phyloP scores from a whole-genome alignment of 2,329 filamentous ascomycete genomes.

The Penicillium sp. region DNA sequence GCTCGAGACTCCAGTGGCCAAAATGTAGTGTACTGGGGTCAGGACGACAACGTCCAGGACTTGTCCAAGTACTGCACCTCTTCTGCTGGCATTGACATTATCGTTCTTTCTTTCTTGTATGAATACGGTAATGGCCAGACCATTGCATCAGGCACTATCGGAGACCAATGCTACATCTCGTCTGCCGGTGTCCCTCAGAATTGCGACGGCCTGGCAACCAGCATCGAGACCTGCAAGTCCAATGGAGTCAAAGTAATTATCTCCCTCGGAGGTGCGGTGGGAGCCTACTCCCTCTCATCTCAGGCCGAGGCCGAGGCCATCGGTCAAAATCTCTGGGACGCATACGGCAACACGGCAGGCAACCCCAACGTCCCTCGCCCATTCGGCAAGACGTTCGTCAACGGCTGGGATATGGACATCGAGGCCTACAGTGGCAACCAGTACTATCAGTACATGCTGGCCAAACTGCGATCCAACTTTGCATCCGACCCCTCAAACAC shows the following conservation, averaged over 20 bases:
- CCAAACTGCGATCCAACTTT: constrained; percentile 37
- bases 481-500: constrained; percentile 35
- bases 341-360: constrained; percentile 45
- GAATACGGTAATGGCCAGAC: constrained; percentile 38
- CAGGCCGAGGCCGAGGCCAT: constrained; percentile 45
- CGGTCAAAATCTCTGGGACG: constrained; percentile 46
- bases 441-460: constrained; percentile 35
- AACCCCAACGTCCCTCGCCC: constrained; percentile 39
- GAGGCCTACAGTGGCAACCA: constrained; percentile 43
- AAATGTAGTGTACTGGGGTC: constrained; percentile 40
- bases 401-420: constrained; percentile 58
- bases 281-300: constrained; percentile 38
- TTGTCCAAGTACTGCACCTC: constrained; percentile 40
- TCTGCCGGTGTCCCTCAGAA: constrained; percentile 15
- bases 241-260: constrained; percentile 51
- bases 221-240: constrained; percentile 49
- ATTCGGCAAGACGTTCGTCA: constrained; percentile 40
- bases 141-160: constrained; percentile 46
- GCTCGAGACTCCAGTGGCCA: constrained; percentile 18
- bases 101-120: constrained; percentile 50
- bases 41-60: constrained; percentile 35
- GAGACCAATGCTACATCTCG: constrained; percentile 42
- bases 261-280: constrained; percentile 48
- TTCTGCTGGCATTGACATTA: constrained; percentile 45
- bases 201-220: constrained; percentile 44